A percentile compares a stretch with the other conserved stretches of the same genome.
Evolutionary conservation across 1,139 yeast genomes (phyloP).

Genomic region (Candida sanyaensis): DNA sequence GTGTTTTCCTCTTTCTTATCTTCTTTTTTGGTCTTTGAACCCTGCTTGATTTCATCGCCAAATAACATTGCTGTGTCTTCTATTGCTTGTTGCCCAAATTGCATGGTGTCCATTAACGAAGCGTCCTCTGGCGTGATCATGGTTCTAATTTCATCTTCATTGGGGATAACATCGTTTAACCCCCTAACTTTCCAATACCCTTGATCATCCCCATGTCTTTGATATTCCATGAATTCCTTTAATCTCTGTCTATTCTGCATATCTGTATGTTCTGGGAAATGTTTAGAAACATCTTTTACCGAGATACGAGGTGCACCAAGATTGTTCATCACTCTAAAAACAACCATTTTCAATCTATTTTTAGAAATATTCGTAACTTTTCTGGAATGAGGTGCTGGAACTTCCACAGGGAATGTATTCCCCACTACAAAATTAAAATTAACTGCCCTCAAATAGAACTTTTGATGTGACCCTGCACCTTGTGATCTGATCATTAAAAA

Average conservation of each 20-base stretch:
- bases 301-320: constrained; percentile 74
- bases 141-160: constrained; percentile 75
- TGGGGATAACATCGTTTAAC: constrained; percentile 59
- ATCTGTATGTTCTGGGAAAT: constrained; percentile 96
- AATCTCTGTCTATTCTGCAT: constrained; percentile 96
- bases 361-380: constrained; percentile 93
- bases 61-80: constrained; percentile 69
- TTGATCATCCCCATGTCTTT: constrained; percentile 91
- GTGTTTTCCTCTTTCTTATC: constrained; percentile 17
- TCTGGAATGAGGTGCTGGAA: constrained; percentile 97
- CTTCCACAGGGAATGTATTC: constrained; percentile 90
- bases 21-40: constrained; percentile 18
- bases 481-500: constrained; percentile 79
- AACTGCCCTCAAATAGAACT: constrained; percentile 57
- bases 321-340: constrained; percentile 80
- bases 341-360: constrained; percentile 91
- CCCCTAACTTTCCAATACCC: constrained; percentile 93
- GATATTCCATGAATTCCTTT: constrained; percentile 98
- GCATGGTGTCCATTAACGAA: constrained; percentile 87
- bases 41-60: constrained; percentile 25
- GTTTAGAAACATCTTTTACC: constrained; percentile 86
- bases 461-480: constrained; percentile 70
- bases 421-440: constrained; percentile 85
- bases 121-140: constrained; percentile 94
- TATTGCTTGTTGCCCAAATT: constrained; percentile 81